Evolutionary conservation across 805 yeast species (phyloP), one percentile per base, ranked within the genome.

Genomic region (Ogataea minuta): DNA sequence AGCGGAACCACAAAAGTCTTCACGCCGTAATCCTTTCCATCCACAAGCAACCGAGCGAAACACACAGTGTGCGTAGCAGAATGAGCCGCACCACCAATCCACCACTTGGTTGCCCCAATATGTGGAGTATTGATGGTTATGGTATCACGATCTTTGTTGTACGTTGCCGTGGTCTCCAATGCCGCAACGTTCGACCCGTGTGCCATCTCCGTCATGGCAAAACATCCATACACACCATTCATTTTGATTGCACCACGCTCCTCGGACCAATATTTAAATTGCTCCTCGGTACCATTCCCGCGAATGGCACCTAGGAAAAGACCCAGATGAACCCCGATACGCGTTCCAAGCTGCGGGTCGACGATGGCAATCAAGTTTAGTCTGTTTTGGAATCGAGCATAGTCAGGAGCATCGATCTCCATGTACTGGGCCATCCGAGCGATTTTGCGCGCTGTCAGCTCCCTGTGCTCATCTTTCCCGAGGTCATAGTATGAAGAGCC

Each of bases 71-170:
- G 96, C 20, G 90, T 87, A 5, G 96, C 87, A 14, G 95, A 81
- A 63, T 87, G 95, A 9, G 96, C 96, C 28, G 96, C 96, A 53
- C 97, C 97, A 33, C 97, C 97, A 55, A 90, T 90, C 97, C 97
- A 90, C 96, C 97, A 90, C 62, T 90, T 90, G 17, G 96, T 89
- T 30, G 97, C 96, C 25, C 95, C 90, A 39, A 85, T 62, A 57
- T 89, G 85, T 1, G 97, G 97, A 9, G 97, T 90, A 59, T 86
- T 76, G 54, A 90, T 79, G 39, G 74, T 59, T 57, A 90, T 85
- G 47, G 79, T 79, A 53, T 87, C 86, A 20, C 72, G 73, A 12
- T 64, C 66, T 13, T 68, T 66, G 60, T 87, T 81, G 60, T 74
- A 90, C 14, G 84, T 81, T 11, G 97, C 96, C 11, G 89, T 84